Base-by-base conservation (phyloP, 352 stramenopile genomes). In the Globisporangium spiculum region DNA sequence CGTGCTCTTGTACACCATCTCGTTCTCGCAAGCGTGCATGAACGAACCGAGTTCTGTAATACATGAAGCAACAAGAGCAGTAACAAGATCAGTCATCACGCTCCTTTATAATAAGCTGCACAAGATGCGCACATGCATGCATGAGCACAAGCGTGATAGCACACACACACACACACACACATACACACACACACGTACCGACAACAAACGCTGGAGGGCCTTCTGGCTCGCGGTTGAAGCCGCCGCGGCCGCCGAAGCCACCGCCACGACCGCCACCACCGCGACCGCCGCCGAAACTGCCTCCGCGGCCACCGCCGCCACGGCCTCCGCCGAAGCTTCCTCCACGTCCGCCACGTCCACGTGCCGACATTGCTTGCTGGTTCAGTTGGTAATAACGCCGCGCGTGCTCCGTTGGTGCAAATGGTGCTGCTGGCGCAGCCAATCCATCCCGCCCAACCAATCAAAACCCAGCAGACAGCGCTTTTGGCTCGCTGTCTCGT, bases 1-100 rank as follows among this genome's bases (percentile, higher is more conserved):
- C 44, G 92, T 98, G 75, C 97, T 97, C 83, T 98, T 98, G 84
- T 96, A 99, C 34, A 99, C 91, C 83, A 99, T 94, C 79, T 99
- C 97, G 63, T 97, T 96, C 86, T 99, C 97, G 67, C 93, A 98
- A 68, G 97, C 87, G 82, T 99, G 97, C 70, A 99, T 82, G 69
- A 99, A 98, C 60, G 88, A 83, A 26, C 97, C 98, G 52, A 98
- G 82, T 76, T 99, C 97, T 98, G 67, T 36, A 69, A 63, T 58
- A 1, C 20, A 69, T 54, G 16, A 58, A 72, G 1, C 24, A 38
- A 65, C 24, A 58, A 16, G 5, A 8, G 41, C 41, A 20, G 44
- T 24, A 48, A 53, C 44, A 10, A 46, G 16, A 44, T 53, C 52
- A 41, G 24, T 8, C 18, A 67, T 65, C 44, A 52, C 27, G 10